phyloP scores from a whole-genome alignment of 2,329 filamentous ascomycete genomes.

The Didymella exigua region DNA sequence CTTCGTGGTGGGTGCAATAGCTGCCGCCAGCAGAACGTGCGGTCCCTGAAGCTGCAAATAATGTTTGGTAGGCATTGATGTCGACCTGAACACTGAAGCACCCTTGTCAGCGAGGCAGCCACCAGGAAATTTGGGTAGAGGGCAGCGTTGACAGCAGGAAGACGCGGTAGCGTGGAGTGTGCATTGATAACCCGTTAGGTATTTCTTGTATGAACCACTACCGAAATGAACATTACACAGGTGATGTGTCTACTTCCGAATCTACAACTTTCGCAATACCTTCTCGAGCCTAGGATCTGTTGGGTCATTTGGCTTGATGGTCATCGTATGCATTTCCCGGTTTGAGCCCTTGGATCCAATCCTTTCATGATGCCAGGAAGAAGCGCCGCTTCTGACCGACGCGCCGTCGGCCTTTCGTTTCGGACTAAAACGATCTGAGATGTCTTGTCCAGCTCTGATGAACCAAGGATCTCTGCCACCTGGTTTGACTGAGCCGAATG shows the following conservation, averaged over 20 bases:
- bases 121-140: not conserved
- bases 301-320: slow-evolving; percentile 31
- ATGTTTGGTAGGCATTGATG: not conserved
- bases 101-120: not conserved
- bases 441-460: slow-evolving; percentile 31
- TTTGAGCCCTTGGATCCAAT: slow-evolving; percentile 35
- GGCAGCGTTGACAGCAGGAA: not conserved
- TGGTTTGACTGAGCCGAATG: slow-evolving; percentile 34
- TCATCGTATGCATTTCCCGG: slow-evolving; percentile 37
- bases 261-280: slow-evolving; percentile 23
- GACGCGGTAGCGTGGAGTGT: not conserved
- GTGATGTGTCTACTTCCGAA: not conserved
- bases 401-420: slow-evolving; percentile 23
- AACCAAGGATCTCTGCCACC: slow-evolving; percentile 44
- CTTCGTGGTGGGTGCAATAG: not conserved
- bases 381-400: slow-evolving; percentile 34
- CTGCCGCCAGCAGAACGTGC: slow-evolving; percentile 6
- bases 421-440: slow-evolving; percentile 31
- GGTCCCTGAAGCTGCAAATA: slow-evolving; percentile 1
- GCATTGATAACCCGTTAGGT: not conserved
- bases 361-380: slow-evolving; percentile 33
- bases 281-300: slow-evolving; percentile 38
- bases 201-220: not conserved
- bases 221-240: slow-evolving; percentile 1
- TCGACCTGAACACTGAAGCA: not conserved